Base-by-base conservation (phyloP, 2,329 filamentous ascomycete genomes). In the Beauveria sp. region DNA sequence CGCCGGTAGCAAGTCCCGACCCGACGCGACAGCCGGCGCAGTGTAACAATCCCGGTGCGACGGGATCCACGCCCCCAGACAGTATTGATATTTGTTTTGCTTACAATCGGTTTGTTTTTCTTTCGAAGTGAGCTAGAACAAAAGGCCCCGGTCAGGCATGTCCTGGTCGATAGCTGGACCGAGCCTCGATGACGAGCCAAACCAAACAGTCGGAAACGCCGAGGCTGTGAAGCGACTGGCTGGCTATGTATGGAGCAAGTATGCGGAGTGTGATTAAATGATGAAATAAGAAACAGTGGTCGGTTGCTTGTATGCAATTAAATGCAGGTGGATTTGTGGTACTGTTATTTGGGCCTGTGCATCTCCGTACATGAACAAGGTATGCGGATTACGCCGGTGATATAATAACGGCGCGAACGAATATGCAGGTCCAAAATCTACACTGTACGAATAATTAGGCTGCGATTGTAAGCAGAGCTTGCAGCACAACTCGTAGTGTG, bases 161-260 rank as follows among this genome's bases (percentile, higher is more conserved):
- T 24, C 46, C 30, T 18, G 24, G 22, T 37, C 24, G 18, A 50
- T 47, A 50, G 22, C 24, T 58, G 43, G 37, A 28, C 22, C 24
- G 30, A 10, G 28, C 18, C 40, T 30, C 5, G 34, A 37, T n/a
- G 52, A 44, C 24, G n/a, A 20, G 44, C 44, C 18, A 30, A 58
- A 48, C 55, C 47, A 34, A 50, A 52, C n/a, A 44, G 18, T 40
- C 56, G 56, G 56, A 44, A 59, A 52, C 37, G 34, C 56, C 56
- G 56, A 59, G 55, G 56, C 56, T 59, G 47, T 46, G 56, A 44
- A 30, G 46, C 28, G 30, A 22, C 12, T 4, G 14, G 14, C 24
- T 47, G 26, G n/a, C 24, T 8, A 16, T 10, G 44, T 14, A 37
- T 37, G 43, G 44, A 34, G 24, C 24, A 37, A 51, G 55, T 16